Evolutionary conservation across 2,329 filamentous ascomycete species (phyloP).

Genomic region (Apiospora pterosperma): DNA sequence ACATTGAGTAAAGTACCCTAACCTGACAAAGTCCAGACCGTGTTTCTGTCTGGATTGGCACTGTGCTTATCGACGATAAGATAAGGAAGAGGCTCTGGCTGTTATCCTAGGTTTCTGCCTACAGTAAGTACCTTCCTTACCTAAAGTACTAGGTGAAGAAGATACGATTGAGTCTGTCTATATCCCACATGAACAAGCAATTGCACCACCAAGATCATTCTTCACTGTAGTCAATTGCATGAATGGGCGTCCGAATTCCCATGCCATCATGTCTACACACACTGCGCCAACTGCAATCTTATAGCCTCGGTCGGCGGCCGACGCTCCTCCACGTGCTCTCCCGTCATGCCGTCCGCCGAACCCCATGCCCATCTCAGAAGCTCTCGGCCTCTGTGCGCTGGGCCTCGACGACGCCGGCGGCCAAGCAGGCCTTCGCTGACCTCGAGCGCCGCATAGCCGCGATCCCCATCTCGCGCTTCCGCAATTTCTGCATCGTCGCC

Average conservation of each 20-base stretch:
- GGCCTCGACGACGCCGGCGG: neutral
- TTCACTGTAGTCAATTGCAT: neutral
- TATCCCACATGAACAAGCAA: neutral
- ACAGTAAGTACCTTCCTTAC: neutral
- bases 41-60: no score
- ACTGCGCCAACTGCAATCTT: neutral
- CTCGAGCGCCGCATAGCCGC: slow-evolving; percentile 62
- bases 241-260: slow-evolving; percentile 3
- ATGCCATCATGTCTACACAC: slow-evolving; percentile 4
- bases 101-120: neutral
- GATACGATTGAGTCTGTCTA: neutral
- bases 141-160: neutral
- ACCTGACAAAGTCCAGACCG: no score
- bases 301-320: slow-evolving; percentile 1
- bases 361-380: neutral
- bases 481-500: slow-evolving; percentile 98
- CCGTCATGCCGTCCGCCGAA: neutral
- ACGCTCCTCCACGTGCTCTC: neutral
- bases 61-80: neutral
- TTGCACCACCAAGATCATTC: neutral
- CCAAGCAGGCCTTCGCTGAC: slow-evolving; percentile 23
- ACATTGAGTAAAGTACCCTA: no score
- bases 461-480: slow-evolving; percentile 75
- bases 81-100: neutral
- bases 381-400: neutral